phyloP scores from a whole-genome alignment of 2,329 filamentous ascomycete species.

The Didymella glomerata region DNA sequence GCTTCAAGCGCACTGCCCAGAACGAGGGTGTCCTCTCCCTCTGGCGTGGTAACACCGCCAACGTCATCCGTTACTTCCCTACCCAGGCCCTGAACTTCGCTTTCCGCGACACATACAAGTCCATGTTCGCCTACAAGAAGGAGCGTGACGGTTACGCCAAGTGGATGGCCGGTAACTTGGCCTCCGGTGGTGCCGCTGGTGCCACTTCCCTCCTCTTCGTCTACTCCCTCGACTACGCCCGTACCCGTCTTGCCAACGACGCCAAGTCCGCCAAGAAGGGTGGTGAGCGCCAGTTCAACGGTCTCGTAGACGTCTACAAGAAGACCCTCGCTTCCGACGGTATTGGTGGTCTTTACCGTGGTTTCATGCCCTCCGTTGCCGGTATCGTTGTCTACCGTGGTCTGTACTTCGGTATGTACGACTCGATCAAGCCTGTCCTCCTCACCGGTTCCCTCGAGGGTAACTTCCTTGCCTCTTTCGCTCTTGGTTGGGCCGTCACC shows the following conservation, averaged over 20 bases:
- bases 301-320: constrained; percentile 98
- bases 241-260: constrained; percentile 99
- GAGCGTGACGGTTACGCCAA: constrained; percentile 96
- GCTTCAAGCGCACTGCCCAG: constrained; percentile 90
- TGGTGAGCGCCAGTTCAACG: constrained; percentile 99
- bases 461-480: constrained; percentile 99
- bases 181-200: constrained; percentile 99
- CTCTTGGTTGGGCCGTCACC: constrained; percentile 98
- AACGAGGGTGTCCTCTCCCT: constrained; percentile 94
- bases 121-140: constrained; percentile 99
- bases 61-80: constrained; percentile 99
- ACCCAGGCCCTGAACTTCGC: constrained; percentile 99
- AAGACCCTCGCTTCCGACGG: constrained; percentile 99
- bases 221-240: constrained; percentile 99
- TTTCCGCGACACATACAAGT: constrained; percentile 99
- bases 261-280: constrained; percentile 97
- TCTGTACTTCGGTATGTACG: constrained; percentile 99
- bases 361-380: constrained; percentile 99
- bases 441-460: constrained; percentile 89
- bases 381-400: constrained; percentile 99
- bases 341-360: constrained; percentile 99
- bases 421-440: constrained; percentile 99
- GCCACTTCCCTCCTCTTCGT: constrained; percentile 99
- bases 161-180: constrained; percentile 99
- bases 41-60: constrained; percentile 99